phyloP scores from a whole-genome alignment of 345 rosid species.

The Carallia pectinifolia region DNA sequence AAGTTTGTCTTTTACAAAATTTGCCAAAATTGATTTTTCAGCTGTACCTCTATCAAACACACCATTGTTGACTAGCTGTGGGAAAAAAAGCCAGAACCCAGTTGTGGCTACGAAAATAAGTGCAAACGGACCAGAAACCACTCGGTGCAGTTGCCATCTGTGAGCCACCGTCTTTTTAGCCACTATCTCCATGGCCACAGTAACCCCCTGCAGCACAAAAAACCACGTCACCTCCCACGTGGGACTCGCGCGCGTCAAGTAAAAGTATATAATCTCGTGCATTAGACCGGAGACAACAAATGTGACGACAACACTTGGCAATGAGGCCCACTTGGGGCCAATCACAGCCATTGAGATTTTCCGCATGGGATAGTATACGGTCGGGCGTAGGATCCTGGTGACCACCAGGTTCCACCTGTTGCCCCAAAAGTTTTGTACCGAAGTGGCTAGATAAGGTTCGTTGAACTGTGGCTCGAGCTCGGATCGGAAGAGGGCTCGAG shows the following conservation, averaged over 20 bases:
- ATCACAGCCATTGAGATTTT: slow-evolving; percentile 4
- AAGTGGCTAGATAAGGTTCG: slow-evolving; percentile 61
- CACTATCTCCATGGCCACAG: slow-evolving; percentile 40
- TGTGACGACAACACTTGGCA: slow-evolving; percentile 38
- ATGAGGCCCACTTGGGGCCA: slow-evolving; percentile 28
- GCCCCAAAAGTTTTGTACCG: slow-evolving; percentile 86
- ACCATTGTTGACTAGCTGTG: slow-evolving; percentile 42
- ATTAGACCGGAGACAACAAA: slow-evolving; percentile 61
- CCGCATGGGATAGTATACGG: slow-evolving; percentile 50
- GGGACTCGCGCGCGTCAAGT: slow-evolving; percentile 42
- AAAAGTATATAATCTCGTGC: slow-evolving; percentile 60
- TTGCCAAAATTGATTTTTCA: slow-evolving; percentile 29
- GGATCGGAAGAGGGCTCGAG: slow-evolving; percentile 39
- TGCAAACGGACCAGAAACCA: slow-evolving; percentile 36
- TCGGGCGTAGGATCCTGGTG: slow-evolving; percentile 44
- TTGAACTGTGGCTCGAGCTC: slow-evolving; percentile 64
- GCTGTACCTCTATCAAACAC: slow-evolving; percentile 31
- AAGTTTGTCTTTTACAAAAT: slow-evolving; percentile 21
- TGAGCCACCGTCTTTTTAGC: slow-evolving; percentile 29
- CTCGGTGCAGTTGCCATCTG: slow-evolving; percentile 29
- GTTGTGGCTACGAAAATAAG: slow-evolving; percentile 40
- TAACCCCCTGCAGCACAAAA: slow-evolving; percentile 56
- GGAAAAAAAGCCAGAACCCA: slow-evolving; percentile 46
- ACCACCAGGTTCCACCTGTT: slow-evolving; percentile 75
- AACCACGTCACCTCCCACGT: slow-evolving; percentile 79